Evolutionary conservation across 208 protist genomes (phyloP).

Genomic region (Trypanosoma rangeli): DNA sequence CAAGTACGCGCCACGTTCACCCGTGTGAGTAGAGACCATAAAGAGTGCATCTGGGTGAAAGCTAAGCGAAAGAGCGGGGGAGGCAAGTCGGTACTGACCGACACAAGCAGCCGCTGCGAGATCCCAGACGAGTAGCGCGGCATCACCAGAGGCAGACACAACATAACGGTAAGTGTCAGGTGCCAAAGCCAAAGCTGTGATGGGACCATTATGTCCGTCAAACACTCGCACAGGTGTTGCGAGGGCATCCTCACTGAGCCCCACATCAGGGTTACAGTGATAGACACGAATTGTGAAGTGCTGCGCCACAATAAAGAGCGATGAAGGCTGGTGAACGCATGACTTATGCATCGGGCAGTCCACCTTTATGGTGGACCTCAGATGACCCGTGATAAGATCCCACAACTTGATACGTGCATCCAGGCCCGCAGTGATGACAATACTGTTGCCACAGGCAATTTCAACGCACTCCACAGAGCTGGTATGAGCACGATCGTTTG

Average conservation of each 20-base stretch:
- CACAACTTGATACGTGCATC: constrained; percentile 82
- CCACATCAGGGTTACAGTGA: constrained; percentile 71
- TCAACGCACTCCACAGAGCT: constrained; percentile 78
- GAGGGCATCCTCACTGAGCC: constrained; percentile 36
- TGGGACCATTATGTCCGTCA: constrained; percentile 75
- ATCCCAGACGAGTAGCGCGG: constrained; percentile 82
- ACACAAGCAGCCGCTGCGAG: constrained; percentile 81
- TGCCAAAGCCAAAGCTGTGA: constrained; percentile 77
- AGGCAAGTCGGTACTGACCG: constrained; percentile 75
- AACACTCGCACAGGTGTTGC: constrained; percentile 69
- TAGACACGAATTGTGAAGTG: constrained; percentile 75
- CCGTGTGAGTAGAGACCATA: constrained; percentile 80
- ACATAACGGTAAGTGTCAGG: constrained; percentile 78
- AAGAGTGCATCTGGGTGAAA: constrained; percentile 89
- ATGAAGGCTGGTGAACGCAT: constrained; percentile 69
- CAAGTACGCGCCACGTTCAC: constrained; percentile 78
- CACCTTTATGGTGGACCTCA: constrained; percentile 43
- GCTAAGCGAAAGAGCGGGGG: constrained; percentile 71
- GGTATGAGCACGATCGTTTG: constrained; percentile 42
- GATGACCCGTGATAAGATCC: constrained; percentile 47
- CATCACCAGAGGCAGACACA: constrained; percentile 70
- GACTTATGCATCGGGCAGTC: constrained; percentile 62
- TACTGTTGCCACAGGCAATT: constrained; percentile 71
- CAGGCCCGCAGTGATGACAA: constrained; percentile 71
- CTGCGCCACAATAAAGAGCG: constrained; percentile 75